A percentile compares a stretch with the other conserved stretches of the same genome.
These are phyloP conservation scores for Dendrobium officinale DNA, from an alignment of 106 monocot species.

Conservation along the genomic window DNA sequence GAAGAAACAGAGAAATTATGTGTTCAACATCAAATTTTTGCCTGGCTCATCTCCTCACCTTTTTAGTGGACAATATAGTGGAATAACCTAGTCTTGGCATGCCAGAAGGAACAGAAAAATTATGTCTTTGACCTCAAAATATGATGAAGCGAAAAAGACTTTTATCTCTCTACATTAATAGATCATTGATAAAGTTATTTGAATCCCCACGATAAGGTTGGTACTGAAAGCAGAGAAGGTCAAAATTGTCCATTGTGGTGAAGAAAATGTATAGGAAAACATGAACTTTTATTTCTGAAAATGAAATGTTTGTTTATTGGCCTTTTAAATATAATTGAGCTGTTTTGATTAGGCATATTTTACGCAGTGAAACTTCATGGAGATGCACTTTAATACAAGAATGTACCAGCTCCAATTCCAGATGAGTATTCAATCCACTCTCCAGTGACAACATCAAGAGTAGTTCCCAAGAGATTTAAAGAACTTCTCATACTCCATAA, in stretches of 20 bases:
- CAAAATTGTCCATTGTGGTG: background rate
- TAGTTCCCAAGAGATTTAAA: conserved; percentile 85
- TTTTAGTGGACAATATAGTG: too few species aligned
- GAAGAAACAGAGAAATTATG: background rate
- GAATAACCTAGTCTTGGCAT: too few species aligned
- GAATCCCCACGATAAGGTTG: too few species aligned
- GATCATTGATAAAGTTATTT: background rate
- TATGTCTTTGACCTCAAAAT: background rate
- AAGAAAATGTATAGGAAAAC: background rate
- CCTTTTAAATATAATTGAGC: background rate
- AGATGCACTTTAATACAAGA: background rate
- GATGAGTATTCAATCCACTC: conserved; percentile 89
- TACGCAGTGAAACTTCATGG: background rate
- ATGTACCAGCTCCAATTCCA: conserved; percentile 89
- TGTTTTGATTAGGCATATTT: background rate
- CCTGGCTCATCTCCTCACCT: too few species aligned
- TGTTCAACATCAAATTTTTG: background rate
- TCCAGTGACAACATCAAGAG: conserved; percentile 76
- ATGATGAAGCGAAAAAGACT: background rate
- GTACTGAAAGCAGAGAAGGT: background rate
- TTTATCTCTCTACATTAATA: background rate
- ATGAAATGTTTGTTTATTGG: background rate
- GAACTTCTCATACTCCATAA: conserved; percentile 97
- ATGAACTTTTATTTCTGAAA: background rate
- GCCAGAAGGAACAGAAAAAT: background rate